Base-by-base conservation (phyloP, 2,329 filamentous ascomycete genomes). In the Cercospora sp. region DNA sequence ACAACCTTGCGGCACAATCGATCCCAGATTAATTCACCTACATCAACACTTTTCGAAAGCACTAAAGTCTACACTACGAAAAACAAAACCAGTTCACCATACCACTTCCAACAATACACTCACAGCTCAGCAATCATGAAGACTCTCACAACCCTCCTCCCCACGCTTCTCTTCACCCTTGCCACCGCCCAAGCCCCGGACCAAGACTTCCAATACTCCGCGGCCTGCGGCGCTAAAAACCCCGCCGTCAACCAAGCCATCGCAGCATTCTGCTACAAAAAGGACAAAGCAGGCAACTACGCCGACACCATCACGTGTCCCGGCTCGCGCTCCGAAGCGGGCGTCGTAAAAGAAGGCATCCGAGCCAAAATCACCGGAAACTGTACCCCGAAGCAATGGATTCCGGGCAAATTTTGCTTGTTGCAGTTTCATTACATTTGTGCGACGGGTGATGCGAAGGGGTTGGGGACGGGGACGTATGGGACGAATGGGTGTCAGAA, bases 401-500 rank as follows among this genome's bases (percentile, higher is more conserved):
- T 75, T 3, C 73, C 74, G 7, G 33, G 58, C 31, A 66, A 72
- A 59, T 75, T 69, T 63, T 75, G 74, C 55, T 20, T 55, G 26
- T 48, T 71, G 36, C 74, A 75, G 66, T 72, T 75, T 30, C 70
- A 74, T 48, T 67, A 64, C 6, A 67, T 75, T 42, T 75, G 74
- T 60, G 72, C 70, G 7, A 60, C 26, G 3, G 45, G 58, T 1
- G 60, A 45, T 13, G 18, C 26, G 30, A 65, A 55, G 36, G 71
- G 71, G 5, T 63, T 60, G 10, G 63, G 45, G 6, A 61, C 12
- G 40, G 51, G 33, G 40, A 48, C 58, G 57, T 72, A 64, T 70
- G 72, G 72, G 36, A 66, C 45, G 36, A 31, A 26, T 31, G 68
- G 65, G 48, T 73, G 72, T 68, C 72, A 73, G 69, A 63, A 36